phyloP scores from a whole-genome alignment of 495 filamentous ascomycete species.

The Cudoniella acicularis region DNA sequence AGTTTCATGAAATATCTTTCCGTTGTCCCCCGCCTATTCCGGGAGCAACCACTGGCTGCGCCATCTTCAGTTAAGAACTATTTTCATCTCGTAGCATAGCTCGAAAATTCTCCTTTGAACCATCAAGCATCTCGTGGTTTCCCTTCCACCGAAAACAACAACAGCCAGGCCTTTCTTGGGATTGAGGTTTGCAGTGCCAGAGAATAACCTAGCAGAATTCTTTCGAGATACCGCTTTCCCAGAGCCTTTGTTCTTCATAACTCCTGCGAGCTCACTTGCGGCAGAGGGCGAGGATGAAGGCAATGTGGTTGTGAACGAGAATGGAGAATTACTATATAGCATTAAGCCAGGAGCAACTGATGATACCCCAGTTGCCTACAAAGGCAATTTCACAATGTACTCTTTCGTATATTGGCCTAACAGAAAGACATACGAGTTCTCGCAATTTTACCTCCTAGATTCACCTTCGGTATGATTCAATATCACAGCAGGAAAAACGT shows the following conservation, averaged over 20 bases:
- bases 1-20: neutral
- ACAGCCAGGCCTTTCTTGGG: neutral
- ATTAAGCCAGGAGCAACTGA: neutral
- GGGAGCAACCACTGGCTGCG: neutral
- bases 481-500: neutral
- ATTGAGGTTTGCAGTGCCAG: neutral
- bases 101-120: neutral
- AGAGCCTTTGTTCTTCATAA: neutral
- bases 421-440: neutral
- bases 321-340: neutral
- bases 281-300: neutral
- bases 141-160: too few species aligned
- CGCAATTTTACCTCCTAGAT: neutral
- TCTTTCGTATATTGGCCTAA: neutral
- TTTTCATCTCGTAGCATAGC: neutral
- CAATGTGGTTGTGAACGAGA: neutral
- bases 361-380: neutral
- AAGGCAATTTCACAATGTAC: neutral
- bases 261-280: neutral
- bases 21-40: neutral
- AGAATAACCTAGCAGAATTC: neutral
- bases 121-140: neutral
- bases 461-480: neutral
- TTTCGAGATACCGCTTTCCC: neutral
- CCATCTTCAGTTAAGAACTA: neutral